Conservation (phyloP, 192 early-diverging fungal genomes). For the Backusella morwellensis region DNA sequence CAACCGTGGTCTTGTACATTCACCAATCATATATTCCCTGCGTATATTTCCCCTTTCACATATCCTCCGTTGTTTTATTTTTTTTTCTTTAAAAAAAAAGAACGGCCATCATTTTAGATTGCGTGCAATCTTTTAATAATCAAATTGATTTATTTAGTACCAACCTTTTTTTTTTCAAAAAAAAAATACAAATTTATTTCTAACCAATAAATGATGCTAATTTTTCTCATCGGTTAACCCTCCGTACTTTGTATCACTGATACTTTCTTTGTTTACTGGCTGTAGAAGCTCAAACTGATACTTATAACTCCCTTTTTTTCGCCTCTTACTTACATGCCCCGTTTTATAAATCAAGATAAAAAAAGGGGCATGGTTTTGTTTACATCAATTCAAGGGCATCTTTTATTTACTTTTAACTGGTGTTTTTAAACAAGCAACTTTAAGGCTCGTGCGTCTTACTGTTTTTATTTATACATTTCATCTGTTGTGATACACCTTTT, state of each 20-base stretch:
- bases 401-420: background rate
- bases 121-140: background rate
- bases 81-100: background rate
- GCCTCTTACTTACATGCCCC: background rate
- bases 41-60: background rate
- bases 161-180: background rate
- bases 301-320: background rate
- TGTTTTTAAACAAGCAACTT: background rate
- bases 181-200: background rate
- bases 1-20: background rate
- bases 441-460: background rate
- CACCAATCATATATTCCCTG: background rate
- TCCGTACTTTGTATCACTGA: slow-evolving; percentile 1
- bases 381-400: background rate
- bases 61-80: background rate
- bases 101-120: background rate
- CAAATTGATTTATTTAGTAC: background rate
- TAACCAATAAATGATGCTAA: background rate
- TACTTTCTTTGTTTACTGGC: background rate
- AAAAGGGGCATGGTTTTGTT: background rate
- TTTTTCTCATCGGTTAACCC: background rate
- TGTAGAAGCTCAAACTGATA: background rate
- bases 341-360: background rate
- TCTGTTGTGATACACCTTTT: background rate
- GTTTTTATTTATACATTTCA: background rate